Evolutionary conservation across 2,329 filamentous ascomycete species (phyloP).

Genomic region (Atkinsonella texensis): DNA sequence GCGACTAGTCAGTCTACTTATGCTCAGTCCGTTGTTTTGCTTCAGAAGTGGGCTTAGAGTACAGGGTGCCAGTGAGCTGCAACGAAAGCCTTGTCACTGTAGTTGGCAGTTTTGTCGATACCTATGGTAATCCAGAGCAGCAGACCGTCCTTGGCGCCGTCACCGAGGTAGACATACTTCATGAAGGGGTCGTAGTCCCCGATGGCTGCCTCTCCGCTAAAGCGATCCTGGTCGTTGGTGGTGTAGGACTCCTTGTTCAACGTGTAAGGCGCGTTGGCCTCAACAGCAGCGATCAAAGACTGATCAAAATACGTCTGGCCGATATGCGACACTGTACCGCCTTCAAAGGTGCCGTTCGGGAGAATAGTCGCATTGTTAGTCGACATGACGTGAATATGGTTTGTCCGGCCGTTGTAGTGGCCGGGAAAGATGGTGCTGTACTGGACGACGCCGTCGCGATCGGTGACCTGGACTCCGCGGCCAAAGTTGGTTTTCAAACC

Average conservation of each 20-base stretch:
- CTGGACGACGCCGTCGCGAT: conserved; percentile 26
- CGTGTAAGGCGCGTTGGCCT: conserved; percentile 31
- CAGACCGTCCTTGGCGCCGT: conserved; percentile 36
- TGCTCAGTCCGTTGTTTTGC: too few relatives aligned
- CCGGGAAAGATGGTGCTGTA: conserved; percentile 32
- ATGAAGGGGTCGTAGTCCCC: conserved; percentile 44
- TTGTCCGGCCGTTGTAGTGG: conserved; percentile 28
- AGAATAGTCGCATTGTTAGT: conserved; percentile 20
- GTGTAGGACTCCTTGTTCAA: conserved; percentile 32
- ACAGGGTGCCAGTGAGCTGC: conserved; percentile 6
- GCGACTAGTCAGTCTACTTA: neutral
- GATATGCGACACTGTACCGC: conserved; percentile 40
- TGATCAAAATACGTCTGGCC: conserved; percentile 52
- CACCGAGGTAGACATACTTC: conserved; percentile 44
- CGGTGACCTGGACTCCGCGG: conserved; percentile 28
- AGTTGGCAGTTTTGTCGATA: conserved; percentile 23
- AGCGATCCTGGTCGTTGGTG: conserved; percentile 36
- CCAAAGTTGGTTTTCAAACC: conserved; percentile 24
- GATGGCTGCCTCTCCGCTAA: conserved; percentile 29
- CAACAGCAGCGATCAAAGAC: conserved; percentile 35
- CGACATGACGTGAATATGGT: conserved; percentile 27
- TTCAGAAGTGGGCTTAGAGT: neutral
- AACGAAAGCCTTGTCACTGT: neutral
- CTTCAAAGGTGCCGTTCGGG: conserved; percentile 38
- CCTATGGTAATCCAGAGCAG: conserved; percentile 42